Base-by-base conservation (phyloP, 2,329 filamentous ascomycete species). In the Trichoderma sp. region DNA sequence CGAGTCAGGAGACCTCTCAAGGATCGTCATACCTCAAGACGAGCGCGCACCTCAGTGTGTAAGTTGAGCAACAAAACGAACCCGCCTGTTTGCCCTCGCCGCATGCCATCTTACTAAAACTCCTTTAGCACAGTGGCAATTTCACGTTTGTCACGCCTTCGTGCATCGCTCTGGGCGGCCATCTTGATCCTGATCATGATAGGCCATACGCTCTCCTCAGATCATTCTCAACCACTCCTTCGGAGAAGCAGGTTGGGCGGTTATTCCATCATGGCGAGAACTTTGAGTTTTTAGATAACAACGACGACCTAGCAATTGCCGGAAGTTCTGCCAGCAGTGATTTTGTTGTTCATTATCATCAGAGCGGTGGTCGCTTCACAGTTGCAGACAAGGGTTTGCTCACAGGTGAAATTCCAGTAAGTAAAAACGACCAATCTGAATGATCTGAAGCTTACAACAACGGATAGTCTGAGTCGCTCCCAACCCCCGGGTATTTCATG, bases 401-500 rank as follows among this genome's bases (percentile, higher is more conserved):
- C 63, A 66, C 63, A 24, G 63, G 53, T 11, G 37, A 66, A 33
- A 58, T 66, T 47, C 63, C 52, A 19, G 63, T 66, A 66, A 66
- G 63, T 40, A 14, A 7, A 24, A 24, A 1, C 11, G 24, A 5
- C 14, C 33, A 40, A 10, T 8, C 27, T 37, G 14, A 33, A 49
- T 16, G 53, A 21, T 16, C 21, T 8, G 21, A 21, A 55, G 21
- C 61, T 64, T 4, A 64, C 8, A 53, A 40, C 11, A 19, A 19
- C 7, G 16, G n/a, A 19, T n/a, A 66, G 63, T 66, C 63, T 31
- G 63, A 47, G 29, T 3, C 63, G 3, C 24, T 58, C 24, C 63
- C 53, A 8, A 33, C 53, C 4, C 53, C 63, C 3, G 14, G 53
- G 5, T 66, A 66, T 33, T 66, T 57, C 29, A 47, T 21, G 2